Evolutionary conservation across 2,329 filamentous ascomycete species (phyloP).

Genomic region (Camptophora hylomeconis): DNA sequence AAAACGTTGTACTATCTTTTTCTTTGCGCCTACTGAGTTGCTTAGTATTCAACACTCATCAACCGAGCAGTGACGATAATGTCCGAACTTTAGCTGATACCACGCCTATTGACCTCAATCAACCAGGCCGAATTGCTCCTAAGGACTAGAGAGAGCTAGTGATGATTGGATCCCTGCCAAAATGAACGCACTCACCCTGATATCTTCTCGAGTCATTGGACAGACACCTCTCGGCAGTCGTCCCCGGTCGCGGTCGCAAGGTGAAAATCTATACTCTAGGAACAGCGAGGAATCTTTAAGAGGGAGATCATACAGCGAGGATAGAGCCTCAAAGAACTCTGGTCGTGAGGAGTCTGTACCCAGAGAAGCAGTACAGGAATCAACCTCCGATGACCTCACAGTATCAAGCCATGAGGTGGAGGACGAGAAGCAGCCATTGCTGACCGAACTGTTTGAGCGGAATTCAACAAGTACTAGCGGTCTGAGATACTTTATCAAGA

Average conservation of each 20-base stretch:
- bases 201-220: slow-evolving; percentile 68
- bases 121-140: no score
- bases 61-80: no score
- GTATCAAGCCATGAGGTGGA: slow-evolving; percentile 30
- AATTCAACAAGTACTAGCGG: slow-evolving; percentile 25
- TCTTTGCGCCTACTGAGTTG: no score
- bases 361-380: slow-evolving; percentile 14
- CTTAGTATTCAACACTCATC: no score
- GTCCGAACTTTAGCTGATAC: no score
- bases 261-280: slow-evolving; percentile 27
- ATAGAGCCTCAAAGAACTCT: slow-evolving; percentile 23
- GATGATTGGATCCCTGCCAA: neutral
- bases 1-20: no score
- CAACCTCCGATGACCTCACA: slow-evolving; percentile 19
- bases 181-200: slow-evolving; percentile 95
- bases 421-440: slow-evolving; percentile 59
- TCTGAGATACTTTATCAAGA: slow-evolving; percentile 47
- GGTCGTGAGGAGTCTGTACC: slow-evolving; percentile 20
- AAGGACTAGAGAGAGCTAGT: neutral
- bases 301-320: slow-evolving; percentile 30
- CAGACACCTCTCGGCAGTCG: slow-evolving; percentile 39
- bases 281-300: slow-evolving; percentile 24
- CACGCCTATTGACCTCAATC: no score
- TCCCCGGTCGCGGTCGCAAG: slow-evolving; percentile 41
- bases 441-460: no score